phyloP scores from a whole-genome alignment of 176 grass and related monocot species.

The Bolboschoenus planiculmis region DNA sequence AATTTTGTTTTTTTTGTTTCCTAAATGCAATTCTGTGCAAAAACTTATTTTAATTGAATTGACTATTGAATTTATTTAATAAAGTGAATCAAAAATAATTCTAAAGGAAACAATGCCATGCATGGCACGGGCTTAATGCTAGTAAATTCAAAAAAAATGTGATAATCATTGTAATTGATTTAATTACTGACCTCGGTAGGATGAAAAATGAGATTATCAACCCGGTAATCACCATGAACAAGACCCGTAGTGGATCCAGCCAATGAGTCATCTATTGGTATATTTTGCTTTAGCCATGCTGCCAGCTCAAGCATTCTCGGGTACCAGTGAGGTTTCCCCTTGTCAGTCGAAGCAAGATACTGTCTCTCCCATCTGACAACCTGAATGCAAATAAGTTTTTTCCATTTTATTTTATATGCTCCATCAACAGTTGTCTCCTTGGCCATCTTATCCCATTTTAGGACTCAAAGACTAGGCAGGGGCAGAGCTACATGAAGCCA shows the following conservation, averaged over 20 bases:
- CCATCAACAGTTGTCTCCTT: neutral
- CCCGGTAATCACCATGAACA: slow-evolving; percentile 86
- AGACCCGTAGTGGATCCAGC: slow-evolving; percentile 46
- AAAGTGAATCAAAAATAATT: too few species aligned
- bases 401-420: neutral
- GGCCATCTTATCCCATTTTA: too few species aligned
- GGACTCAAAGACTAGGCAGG: too few species aligned
- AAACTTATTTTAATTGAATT: too few species aligned
- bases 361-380: slow-evolving; percentile 80
- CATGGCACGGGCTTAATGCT: too few species aligned
- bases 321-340: slow-evolving; percentile 66
- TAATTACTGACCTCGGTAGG: slow-evolving; percentile 57
- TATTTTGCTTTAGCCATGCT: slow-evolving; percentile 66
- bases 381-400: slow-evolving; percentile 35
- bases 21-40: too few species aligned
- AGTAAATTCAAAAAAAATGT: too few species aligned
- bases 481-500: too few species aligned
- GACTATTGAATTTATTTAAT: too few species aligned
- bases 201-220: slow-evolving; percentile 94
- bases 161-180: slow-evolving; percentile 3
- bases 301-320: slow-evolving; percentile 75
- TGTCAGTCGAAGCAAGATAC: slow-evolving; percentile 70
- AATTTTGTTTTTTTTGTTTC: too few species aligned
- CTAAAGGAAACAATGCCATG: too few species aligned
- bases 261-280: slow-evolving; percentile 62